Conservation (phyloP, 345 rosid genomes). For the Brassica juncea region DNA sequence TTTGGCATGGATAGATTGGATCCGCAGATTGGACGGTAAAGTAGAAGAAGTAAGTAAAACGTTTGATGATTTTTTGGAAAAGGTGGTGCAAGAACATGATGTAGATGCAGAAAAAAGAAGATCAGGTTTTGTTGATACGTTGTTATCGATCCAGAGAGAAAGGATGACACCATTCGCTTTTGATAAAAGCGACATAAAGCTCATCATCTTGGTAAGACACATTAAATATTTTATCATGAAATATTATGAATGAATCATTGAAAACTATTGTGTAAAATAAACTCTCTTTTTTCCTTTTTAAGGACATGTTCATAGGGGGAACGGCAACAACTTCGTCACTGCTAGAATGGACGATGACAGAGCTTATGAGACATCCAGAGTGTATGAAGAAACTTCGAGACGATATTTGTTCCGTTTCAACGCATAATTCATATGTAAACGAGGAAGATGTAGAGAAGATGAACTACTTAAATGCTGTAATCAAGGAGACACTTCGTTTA, state of each 20-base stretch:
- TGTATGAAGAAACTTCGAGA: conserved; percentile 2
- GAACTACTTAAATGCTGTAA: not conserved
- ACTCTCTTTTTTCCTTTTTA: not conserved
- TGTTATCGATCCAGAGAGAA: not conserved
- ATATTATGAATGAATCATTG: not conserved
- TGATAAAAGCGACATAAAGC: conserved; percentile 2
- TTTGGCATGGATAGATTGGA: not conserved
- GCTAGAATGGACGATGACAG: conserved; percentile 6
- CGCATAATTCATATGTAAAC: not conserved
- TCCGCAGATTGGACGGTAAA: conserved; percentile 1
- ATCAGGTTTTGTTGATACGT: not conserved
- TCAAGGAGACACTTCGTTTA: not conserved
- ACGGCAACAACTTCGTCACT: not conserved
- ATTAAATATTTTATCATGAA: not conserved
- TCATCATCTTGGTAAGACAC: not conserved
- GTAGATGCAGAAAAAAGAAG: not conserved
- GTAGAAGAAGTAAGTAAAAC: not conserved
- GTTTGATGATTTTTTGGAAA: not conserved
- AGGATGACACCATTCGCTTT: not conserved
- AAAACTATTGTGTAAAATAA: not conserved
- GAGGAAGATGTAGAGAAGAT: not conserved
- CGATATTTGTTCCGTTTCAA: not conserved
- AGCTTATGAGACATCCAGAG: not conserved
- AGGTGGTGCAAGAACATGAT: not conserved
- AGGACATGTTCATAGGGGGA: not conserved